These are phyloP conservation scores for Tricholoma flavovirens DNA, from an alignment of 768 basidiomycete genomes.

Conservation along the genomic window DNA sequence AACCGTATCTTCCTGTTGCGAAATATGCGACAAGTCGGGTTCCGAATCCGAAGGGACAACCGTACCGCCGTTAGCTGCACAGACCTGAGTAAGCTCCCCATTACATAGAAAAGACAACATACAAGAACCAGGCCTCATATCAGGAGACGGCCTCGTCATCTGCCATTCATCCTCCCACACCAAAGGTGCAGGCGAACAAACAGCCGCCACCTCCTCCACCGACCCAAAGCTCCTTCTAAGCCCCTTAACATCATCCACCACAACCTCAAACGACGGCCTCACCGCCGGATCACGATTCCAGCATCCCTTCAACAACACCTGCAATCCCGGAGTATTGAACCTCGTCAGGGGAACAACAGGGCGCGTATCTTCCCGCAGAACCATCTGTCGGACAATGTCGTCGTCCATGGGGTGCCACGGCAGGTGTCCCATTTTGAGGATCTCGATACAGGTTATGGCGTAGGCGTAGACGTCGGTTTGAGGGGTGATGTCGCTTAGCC, in stretches of 20 bases:
- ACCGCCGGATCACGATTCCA: slow-evolving; percentile 50
- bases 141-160: slow-evolving; percentile 29
- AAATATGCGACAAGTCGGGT: slow-evolving; percentile 11
- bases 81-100: background rate
- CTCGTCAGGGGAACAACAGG: slow-evolving; percentile 36
- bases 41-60: slow-evolving; percentile 10
- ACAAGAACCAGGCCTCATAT: slow-evolving; percentile 32
- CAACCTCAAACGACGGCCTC: slow-evolving; percentile 48
- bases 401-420: slow-evolving; percentile 54
- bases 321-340: slow-evolving; percentile 27
- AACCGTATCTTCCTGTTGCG: slow-evolving; percentile 31
- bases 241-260: slow-evolving; percentile 41
- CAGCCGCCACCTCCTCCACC: background rate
- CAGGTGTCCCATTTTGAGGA: slow-evolving; percentile 55
- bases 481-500: slow-evolving; percentile 35
- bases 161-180: slow-evolving; percentile 10
- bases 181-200: slow-evolving; percentile 5
- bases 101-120: slow-evolving; percentile 2
- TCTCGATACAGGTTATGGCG: slow-evolving; percentile 59
- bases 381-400: slow-evolving; percentile 42
- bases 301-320: slow-evolving; percentile 43
- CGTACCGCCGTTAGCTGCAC: background rate
- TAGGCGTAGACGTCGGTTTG: slow-evolving; percentile 68
- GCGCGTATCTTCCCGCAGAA: slow-evolving; percentile 46
- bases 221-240: slow-evolving; percentile 34